phyloP scores from a whole-genome alignment of 1,284 basidiomycete species.

The Sphagnurus paluster region DNA sequence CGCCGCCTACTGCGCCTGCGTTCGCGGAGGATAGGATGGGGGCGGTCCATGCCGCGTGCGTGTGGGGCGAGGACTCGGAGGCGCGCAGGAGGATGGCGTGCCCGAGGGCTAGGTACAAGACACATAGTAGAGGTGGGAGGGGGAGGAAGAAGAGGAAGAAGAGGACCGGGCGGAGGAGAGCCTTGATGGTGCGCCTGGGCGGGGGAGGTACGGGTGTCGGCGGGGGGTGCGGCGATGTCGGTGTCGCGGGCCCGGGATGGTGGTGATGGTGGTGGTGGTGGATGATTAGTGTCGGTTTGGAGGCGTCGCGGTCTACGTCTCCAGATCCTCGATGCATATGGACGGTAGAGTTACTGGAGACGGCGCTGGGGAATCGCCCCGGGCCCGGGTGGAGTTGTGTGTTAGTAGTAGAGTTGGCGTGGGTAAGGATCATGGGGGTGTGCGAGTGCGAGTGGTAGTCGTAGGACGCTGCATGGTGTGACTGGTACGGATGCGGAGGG shows the following conservation, averaged over 20 bases:
- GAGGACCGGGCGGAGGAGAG: constrained; percentile 6
- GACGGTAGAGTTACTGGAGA: not conserved
- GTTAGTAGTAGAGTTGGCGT: too few relatives aligned
- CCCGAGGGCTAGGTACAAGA: constrained; percentile 29
- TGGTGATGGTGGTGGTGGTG: constrained; percentile 12
- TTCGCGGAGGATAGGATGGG: constrained; percentile 28
- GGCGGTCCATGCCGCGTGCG: constrained; percentile 8
- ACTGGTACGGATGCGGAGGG: constrained; percentile 7
- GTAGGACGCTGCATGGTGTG: not conserved
- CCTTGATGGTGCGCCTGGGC: not conserved
- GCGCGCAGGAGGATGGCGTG: constrained; percentile 27
- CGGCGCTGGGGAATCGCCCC: not conserved
- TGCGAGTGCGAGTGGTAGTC: constrained; percentile 1
- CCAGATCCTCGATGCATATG: too few relatives aligned
- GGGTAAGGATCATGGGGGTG: too few relatives aligned
- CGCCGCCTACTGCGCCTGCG: constrained; percentile 26
- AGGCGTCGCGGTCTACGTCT: not conserved
- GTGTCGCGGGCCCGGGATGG: not conserved
- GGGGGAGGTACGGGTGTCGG: not conserved
- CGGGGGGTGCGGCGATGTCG: not conserved
- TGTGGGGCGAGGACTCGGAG: not conserved
- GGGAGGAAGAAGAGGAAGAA: constrained; percentile 31
- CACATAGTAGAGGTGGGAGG: constrained; percentile 30
- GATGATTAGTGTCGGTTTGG: constrained; percentile 3
- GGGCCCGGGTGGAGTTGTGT: not conserved